phyloP scores from a whole-genome alignment of 164 flowering plant genomes.

The Liquidambar formosana region DNA sequence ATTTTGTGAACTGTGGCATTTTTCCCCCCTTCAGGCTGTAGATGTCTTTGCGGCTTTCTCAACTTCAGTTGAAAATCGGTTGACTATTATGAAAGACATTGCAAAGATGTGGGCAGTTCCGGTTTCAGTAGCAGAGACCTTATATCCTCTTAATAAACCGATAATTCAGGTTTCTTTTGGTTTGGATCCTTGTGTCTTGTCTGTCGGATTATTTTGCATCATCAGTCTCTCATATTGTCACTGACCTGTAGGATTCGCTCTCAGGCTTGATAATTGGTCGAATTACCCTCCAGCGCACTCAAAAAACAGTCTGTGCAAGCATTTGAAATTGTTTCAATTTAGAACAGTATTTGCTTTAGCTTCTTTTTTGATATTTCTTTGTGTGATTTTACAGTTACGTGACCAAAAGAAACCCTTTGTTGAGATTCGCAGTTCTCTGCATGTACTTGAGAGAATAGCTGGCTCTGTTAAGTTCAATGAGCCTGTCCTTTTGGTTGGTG shows the following conservation, averaged over 20 bases:
- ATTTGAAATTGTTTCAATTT: neutral
- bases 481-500: constrained; percentile 97
- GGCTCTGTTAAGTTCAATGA: constrained; percentile 83
- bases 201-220: neutral
- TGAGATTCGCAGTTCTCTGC: constrained; percentile 62
- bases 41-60: constrained; percentile 79
- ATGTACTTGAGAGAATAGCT: constrained; percentile 82
- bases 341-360: neutral
- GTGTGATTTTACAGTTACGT: constrained; percentile 33
- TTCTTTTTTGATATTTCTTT: constrained; percentile 1
- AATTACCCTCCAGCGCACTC: constrained; percentile 38
- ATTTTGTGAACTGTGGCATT: neutral
- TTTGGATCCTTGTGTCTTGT: neutral
- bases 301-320: constrained; percentile 25
- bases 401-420: constrained; percentile 56
- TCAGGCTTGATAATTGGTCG: constrained; percentile 66
- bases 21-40: constrained; percentile 69
- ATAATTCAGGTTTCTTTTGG: constrained; percentile 56
- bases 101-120: constrained; percentile 67
- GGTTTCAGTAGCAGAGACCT: constrained; percentile 35
- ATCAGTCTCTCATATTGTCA: constrained; percentile 11
- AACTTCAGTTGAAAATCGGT: constrained; percentile 51
- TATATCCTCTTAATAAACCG: constrained; percentile 56
- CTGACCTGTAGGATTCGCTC: constrained; percentile 42
- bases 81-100: constrained; percentile 56